phyloP scores from a whole-genome alignment of 495 filamentous ascomycete species.

The Talaromyces adpressus region DNA sequence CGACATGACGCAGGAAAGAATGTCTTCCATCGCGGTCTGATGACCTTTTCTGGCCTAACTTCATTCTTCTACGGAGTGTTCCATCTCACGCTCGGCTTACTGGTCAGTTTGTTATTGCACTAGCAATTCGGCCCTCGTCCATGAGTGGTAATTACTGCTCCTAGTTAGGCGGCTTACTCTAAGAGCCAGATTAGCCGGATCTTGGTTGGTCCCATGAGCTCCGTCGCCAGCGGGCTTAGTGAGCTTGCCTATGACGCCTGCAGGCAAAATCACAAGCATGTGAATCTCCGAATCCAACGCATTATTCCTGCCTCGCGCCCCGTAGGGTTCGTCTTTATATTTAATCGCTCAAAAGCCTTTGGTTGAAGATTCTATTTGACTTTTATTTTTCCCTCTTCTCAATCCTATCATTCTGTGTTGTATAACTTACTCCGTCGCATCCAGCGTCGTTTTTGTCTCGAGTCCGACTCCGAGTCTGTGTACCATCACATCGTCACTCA shows the following conservation, averaged over 20 bases:
- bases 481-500: background rate
- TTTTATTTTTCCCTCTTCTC: background rate
- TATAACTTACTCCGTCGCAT: background rate
- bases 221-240: background rate
- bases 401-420: background rate
- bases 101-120: too few relatives aligned
- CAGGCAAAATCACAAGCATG: slow-evolving; percentile 1
- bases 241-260: background rate
- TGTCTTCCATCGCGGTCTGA: background rate
- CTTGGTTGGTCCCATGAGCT: background rate
- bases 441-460: background rate
- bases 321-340: background rate
- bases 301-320: background rate
- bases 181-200: background rate
- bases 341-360: too few relatives aligned
- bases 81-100: background rate
- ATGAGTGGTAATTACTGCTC: background rate
- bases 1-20: background rate
- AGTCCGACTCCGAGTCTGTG: background rate
- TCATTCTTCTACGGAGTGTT: background rate
- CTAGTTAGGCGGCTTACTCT: background rate
- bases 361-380: too few relatives aligned
- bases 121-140: background rate
- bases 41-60: background rate
- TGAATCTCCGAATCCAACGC: background rate